phyloP scores from a whole-genome alignment of 164 flowering plant genomes.

The Macadamia integrifolia region DNA sequence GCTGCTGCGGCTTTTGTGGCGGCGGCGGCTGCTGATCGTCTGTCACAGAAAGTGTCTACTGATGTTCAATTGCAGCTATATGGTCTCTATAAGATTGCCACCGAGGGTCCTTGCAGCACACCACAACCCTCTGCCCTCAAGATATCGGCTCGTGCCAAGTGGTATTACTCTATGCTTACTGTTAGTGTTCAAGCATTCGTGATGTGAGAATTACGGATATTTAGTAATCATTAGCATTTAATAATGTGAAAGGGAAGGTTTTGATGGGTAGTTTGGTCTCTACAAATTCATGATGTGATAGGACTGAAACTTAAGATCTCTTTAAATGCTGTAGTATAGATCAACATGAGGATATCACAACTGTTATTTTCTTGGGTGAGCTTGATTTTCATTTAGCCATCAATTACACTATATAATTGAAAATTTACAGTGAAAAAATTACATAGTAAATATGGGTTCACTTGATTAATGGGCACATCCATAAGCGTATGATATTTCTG shows the following conservation, averaged over 20 bases:
- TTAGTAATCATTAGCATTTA: neutral
- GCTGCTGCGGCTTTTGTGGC: constrained; percentile 97
- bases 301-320: neutral
- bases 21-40: constrained; percentile 71
- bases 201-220: neutral
- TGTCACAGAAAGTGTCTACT: constrained; percentile 54
- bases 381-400: neutral
- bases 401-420: neutral
- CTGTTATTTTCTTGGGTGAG: neutral
- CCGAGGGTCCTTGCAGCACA: constrained; percentile 83
- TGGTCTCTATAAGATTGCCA: constrained; percentile 87
- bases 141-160: constrained; percentile 89
- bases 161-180: constrained; percentile 36
- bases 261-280: neutral
- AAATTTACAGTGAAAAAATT: neutral
- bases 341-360: neutral
- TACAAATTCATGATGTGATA: neutral
- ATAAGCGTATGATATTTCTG: no score
- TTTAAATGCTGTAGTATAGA: neutral
- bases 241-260: neutral
- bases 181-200: neutral
- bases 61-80: constrained; percentile 87
- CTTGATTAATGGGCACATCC: no score
- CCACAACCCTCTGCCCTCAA: constrained; percentile 91
- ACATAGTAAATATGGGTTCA: no score